These are phyloP conservation scores for Omphalea diandra DNA, from an alignment of 441 rosid genomes.

Conservation along the genomic window DNA sequence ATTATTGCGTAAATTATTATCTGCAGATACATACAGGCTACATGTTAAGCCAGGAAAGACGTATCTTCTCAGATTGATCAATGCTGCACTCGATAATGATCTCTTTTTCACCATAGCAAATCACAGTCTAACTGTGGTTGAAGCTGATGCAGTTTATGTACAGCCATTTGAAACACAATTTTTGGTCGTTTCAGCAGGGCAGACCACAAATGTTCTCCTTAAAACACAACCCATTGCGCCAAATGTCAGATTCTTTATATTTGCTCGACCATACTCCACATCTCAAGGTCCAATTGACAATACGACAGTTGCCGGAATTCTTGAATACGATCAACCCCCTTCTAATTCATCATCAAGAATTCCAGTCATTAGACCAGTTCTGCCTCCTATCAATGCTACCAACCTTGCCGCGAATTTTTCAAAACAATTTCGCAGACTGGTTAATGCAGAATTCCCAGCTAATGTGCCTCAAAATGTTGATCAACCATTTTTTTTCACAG, in stretches of 20 bases:
- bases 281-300: constrained; percentile 63
- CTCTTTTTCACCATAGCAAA: constrained; percentile 72
- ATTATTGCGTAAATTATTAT: not conserved
- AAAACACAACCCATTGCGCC: constrained; percentile 50
- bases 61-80: constrained; percentile 51
- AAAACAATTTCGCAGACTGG: constrained; percentile 45
- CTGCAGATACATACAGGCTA: constrained; percentile 46
- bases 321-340: constrained; percentile 45
- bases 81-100: constrained; percentile 56
- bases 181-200: constrained; percentile 55
- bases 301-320: constrained; percentile 61
- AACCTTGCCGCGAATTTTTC: constrained; percentile 41
- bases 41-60: constrained; percentile 50
- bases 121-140: constrained; percentile 59
- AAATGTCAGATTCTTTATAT: constrained; percentile 50
- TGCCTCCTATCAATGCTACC: constrained; percentile 53
- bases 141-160: constrained; percentile 68
- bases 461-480: constrained; percentile 54
- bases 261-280: constrained; percentile 65
- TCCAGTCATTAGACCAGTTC: constrained; percentile 35
- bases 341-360: constrained; percentile 9
- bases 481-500: constrained; percentile 42
- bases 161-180: constrained; percentile 59
- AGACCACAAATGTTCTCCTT: constrained; percentile 67
- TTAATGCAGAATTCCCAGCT: constrained; percentile 44